Percentiles rank a stretch among this genome's conserved stretches.
These are phyloP conservation scores for Eimeria falciformis DNA, from an alignment of 169 alveolate species.

Conservation along the genomic window DNA sequence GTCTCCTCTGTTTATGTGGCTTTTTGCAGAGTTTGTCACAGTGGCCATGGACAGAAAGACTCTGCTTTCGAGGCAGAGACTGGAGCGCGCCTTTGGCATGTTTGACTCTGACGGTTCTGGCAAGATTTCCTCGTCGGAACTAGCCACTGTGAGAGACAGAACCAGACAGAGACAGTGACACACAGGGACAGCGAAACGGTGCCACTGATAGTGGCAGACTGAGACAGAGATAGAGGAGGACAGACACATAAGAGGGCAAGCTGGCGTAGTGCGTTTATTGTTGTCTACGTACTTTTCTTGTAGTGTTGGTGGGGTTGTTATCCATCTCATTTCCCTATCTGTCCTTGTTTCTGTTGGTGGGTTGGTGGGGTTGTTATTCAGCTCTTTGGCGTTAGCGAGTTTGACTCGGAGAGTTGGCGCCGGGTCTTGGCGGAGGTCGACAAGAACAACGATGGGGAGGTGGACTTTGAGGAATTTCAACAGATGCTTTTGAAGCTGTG, in stretches of 20 bases:
- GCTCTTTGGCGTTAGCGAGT: constrained; percentile 77
- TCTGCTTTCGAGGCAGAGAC: constrained; percentile 91
- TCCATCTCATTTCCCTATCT: too few relatives aligned
- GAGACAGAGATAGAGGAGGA: too few relatives aligned
- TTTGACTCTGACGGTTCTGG: constrained; percentile 98
- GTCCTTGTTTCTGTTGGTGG: too few relatives aligned
- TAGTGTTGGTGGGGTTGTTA: too few relatives aligned
- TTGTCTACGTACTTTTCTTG: too few relatives aligned
- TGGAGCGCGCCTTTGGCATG: constrained; percentile 95
- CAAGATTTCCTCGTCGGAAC: constrained; percentile 92
- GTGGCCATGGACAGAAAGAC: constrained; percentile 94
- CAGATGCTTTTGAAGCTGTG: constrained; percentile 76
- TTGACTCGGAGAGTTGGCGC: constrained; percentile 73
- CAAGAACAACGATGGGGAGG: constrained; percentile 78
- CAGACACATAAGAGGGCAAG: too few relatives aligned
- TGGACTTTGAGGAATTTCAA: constrained; percentile 74
- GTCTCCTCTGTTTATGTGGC: too few relatives aligned
- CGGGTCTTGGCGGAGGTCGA: constrained; percentile 71
- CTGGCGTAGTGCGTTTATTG: too few relatives aligned
- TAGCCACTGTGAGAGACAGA: constrained; percentile 85
- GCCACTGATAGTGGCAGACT: too few relatives aligned
- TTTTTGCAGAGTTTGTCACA: constrained; percentile 93
- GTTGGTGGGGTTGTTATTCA: too few relatives aligned
- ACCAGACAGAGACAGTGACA: too few relatives aligned
- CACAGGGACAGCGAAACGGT: too few relatives aligned